Evolutionary conservation across 805 yeast species (phyloP).

Genomic region (Saccharomycopsis oosterbeekiorum): DNA sequence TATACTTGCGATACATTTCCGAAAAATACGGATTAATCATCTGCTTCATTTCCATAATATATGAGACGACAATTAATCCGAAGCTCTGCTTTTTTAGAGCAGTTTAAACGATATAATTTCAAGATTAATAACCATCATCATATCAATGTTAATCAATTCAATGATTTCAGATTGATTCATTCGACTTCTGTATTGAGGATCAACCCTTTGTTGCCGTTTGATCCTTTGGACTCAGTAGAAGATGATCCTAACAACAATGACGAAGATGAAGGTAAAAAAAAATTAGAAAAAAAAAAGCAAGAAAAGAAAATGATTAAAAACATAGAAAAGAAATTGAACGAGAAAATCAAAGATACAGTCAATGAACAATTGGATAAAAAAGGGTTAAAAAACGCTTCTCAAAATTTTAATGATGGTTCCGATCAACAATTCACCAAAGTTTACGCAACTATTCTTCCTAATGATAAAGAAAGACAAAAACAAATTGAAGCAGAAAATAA

Average conservation of each 20-base stretch:
- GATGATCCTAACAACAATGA: not conserved
- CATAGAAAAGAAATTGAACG: conserved; percentile 6
- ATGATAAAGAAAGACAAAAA: not conserved
- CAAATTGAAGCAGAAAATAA: not conserved
- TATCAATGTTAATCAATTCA: not conserved
- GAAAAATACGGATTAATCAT: no score
- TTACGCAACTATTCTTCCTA: not conserved
- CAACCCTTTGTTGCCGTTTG: conserved; percentile 11
- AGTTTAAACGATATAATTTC: not conserved
- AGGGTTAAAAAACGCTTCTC: not conserved
- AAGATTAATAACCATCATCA: not conserved
- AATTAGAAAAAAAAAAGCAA: not conserved
- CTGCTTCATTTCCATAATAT: not conserved
- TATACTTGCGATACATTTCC: no score
- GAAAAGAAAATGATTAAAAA: conserved; percentile 1
- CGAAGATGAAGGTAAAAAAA: not conserved
- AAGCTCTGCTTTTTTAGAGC: not conserved
- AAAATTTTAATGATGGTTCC: not conserved
- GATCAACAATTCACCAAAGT: not conserved
- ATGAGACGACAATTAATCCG: not conserved
- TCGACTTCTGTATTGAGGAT: not conserved
- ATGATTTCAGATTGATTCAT: not conserved
- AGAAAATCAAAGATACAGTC: not conserved
- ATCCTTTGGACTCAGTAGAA: conserved; percentile 3
- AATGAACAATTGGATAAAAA: not conserved